Conservation (phyloP, 2,329 filamentous ascomycete genomes). For the Scleromitrula shiraiana region DNA sequence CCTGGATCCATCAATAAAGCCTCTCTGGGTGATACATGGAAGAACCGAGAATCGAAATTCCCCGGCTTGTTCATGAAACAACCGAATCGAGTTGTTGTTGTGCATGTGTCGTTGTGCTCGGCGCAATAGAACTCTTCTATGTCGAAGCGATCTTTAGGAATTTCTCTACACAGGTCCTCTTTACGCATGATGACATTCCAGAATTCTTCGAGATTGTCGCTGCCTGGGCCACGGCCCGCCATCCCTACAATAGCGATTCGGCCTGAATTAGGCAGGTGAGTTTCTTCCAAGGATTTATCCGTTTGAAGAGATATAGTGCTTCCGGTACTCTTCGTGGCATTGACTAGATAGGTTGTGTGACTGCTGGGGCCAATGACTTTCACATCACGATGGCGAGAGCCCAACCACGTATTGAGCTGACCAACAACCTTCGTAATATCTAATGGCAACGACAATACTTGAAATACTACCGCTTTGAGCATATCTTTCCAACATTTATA, state of each 20-base stretch:
- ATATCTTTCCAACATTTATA: too few relatives aligned
- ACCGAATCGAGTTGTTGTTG: slow-evolving; percentile 59
- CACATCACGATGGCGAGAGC: too few relatives aligned
- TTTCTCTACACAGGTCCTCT: slow-evolving; percentile 14
- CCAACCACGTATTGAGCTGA: too few relatives aligned
- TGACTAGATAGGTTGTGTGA: too few relatives aligned
- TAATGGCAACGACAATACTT: too few relatives aligned
- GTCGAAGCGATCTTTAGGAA: slow-evolving; percentile 62
- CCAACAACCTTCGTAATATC: too few relatives aligned
- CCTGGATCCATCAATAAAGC: slow-evolving; percentile 73
- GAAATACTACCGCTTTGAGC: too few relatives aligned
- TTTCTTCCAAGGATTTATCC: too few relatives aligned
- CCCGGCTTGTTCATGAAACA: slow-evolving; percentile 64
- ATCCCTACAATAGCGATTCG: slow-evolving; percentile 14
- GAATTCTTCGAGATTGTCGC: not conserved
- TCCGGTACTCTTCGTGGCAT: too few relatives aligned
- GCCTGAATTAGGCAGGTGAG: too few relatives aligned
- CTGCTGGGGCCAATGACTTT: too few relatives aligned
- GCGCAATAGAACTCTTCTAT: slow-evolving; percentile 62
- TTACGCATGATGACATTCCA: not conserved
- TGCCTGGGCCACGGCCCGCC: not conserved
- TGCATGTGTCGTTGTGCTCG: slow-evolving; percentile 5
- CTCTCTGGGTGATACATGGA: slow-evolving; percentile 77
- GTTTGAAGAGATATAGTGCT: too few relatives aligned
- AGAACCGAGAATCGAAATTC: slow-evolving; percentile 70